phyloP scores from a whole-genome alignment of 306 rosid genomes.

The Neltuma alba region DNA sequence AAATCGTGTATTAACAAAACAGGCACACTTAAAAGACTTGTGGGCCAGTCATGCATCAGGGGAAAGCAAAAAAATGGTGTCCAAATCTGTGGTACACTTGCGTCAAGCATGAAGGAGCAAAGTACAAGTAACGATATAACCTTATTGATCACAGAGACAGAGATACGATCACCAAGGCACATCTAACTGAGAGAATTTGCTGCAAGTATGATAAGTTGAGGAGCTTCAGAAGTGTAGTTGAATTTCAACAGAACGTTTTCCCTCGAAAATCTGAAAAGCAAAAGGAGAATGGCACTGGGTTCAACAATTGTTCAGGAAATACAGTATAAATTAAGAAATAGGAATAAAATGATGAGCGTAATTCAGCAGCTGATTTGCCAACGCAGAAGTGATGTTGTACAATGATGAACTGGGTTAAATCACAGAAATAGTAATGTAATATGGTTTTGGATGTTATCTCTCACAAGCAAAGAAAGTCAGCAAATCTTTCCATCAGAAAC shows the following conservation, averaged over 20 bases:
- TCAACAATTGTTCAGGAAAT: slow-evolving; percentile 23
- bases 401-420: not conserved
- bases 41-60: slow-evolving; percentile 50
- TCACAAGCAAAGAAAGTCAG: not conserved
- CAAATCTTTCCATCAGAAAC: not conserved
- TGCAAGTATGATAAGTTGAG: slow-evolving; percentile 6
- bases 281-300: slow-evolving; percentile 5
- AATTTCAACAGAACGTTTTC: slow-evolving; percentile 21
- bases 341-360: slow-evolving; percentile 1
- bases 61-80: slow-evolving; percentile 35
- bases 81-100: slow-evolving; percentile 27
- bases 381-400: not conserved
- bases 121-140: slow-evolving; percentile 39
- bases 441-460: not conserved
- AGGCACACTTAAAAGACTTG: slow-evolving; percentile 40
- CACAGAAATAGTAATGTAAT: not conserved
- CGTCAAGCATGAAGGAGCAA: slow-evolving; percentile 37
- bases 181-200: slow-evolving; percentile 42
- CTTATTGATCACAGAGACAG: slow-evolving; percentile 42
- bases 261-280: slow-evolving; percentile 32
- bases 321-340: not conserved
- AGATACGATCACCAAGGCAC: slow-evolving; percentile 44
- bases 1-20: slow-evolving; percentile 48
- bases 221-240: slow-evolving; percentile 34
- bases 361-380: slow-evolving; percentile 25